Evolutionary conservation across 306 rosid species (phyloP), one percentile per base, ranked within the genome.

Genomic region (apple (Malus domestica)): DNA sequence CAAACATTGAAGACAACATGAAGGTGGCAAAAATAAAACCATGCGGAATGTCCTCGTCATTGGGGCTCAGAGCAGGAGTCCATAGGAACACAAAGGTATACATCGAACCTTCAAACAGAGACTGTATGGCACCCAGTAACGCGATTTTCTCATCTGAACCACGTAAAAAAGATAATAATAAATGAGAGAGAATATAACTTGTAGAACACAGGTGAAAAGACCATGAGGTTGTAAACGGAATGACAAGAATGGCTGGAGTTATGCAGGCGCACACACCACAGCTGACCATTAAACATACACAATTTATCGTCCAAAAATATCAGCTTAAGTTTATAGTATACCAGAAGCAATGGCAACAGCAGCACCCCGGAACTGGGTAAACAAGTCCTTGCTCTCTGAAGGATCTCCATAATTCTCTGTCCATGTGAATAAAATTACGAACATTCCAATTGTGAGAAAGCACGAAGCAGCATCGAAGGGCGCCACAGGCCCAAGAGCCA

Each of bases 331-430:
- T 52, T 27, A 23, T 7, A 38, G 59, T 27, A 46, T 90, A 96
- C 99, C 99, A 38, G 99, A 96, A 77, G 99, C 99, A 81, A 96
- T 96, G 76, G 98, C 99, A 79, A 96, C 94, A 71, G 98, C 98
- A 79, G 99, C 99, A 63, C 90, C 93, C 86, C 82, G 88, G 88
- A 96, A 96, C 80, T 96, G 99, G 76, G 94, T 88, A 66, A 96
- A 85, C 80, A 96, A 85, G 88, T 91, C 92, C 89, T 90, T 96
- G 88, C n/a, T 92, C 74, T 96, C 99, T 10, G 99, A 87, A 82
- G 97, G 70, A 83, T 91, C 97, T 11, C 99, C 99, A 71, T 54
- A 93, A 79, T 96, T 96, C 86, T 96, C 99, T 30, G 98, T 22
- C 99, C 99, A 96, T 32, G 99, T 74, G 63, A 86, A 87, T 62